phyloP scores from a whole-genome alignment of 1,139 yeast species.

The Pichia sp. region DNA sequence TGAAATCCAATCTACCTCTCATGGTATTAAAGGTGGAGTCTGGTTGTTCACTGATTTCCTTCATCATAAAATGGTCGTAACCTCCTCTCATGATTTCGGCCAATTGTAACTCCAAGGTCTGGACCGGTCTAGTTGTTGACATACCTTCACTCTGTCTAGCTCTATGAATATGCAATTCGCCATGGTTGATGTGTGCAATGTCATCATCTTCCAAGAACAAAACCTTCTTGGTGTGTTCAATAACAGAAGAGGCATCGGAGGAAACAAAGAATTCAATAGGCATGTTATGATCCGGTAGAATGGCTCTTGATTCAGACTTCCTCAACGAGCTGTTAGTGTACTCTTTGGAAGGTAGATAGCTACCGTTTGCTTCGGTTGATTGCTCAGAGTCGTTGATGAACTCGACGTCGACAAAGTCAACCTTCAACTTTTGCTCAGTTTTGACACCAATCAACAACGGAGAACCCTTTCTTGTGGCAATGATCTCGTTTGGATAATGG shows the following conservation, averaged over 20 bases:
- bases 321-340: conserved; percentile 24
- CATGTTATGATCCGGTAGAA: conserved; percentile 30
- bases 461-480: conserved; percentile 97
- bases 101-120: conserved; percentile 93
- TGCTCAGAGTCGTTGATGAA: conserved; percentile 58
- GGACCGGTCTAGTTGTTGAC: conserved; percentile 90
- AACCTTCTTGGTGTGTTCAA: conserved; percentile 96
- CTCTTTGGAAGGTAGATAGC: conserved; percentile 13
- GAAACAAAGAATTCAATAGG: conserved; percentile 96
- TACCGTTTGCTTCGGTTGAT: conserved; percentile 11
- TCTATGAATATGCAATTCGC: conserved; percentile 97
- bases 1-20: conserved; percentile 98
- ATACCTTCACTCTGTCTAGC: conserved; percentile 89
- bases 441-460: conserved; percentile 96
- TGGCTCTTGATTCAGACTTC: conserved; percentile 33
- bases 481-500: conserved; percentile 92
- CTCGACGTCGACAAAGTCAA: conserved; percentile 97
- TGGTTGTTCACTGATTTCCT: conserved; percentile 98
- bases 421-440: conserved; percentile 90
- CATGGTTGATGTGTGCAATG: conserved; percentile 96
- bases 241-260: conserved; percentile 96
- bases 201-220: conserved; percentile 96
- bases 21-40: conserved; percentile 96
- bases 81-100: conserved; percentile 98
- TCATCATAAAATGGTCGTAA: conserved; percentile 95